Evolutionary conservation across 192 early-diverging fungal species (phyloP), one percentile per base, ranked within the genome.

Genomic region (Dimargaris cristalligena): DNA sequence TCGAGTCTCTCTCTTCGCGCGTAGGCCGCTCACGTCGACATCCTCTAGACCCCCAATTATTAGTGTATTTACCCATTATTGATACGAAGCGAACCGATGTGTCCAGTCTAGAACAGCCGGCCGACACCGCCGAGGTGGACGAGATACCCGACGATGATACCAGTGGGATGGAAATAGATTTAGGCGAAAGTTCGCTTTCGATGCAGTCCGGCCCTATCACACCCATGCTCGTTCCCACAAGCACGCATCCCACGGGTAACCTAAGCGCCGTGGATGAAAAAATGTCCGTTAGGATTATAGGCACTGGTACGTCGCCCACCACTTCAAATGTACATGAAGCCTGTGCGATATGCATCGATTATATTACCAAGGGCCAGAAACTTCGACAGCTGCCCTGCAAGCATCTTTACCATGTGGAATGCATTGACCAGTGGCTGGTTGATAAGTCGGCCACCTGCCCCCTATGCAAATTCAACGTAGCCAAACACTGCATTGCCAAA

Each of bases 401-500:
- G 0, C 74, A 76, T 31, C 34, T 60, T 2, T 76, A 70, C 64
- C 74, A 76, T 31, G 55, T 59, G 34, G 44, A 28, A 13, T 76
- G 74, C 25, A 68, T 76, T 31, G 74, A 76, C 34, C 65, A 64
- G 46, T 76, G 74, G 74, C 66, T 76, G 35, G 47, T 72, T 2
- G 61, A 44, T 38, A 69, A 76, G 44, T 70, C 67, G 18, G 67
- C 71, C 4, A 63, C 64, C 26, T 76, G 74, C 52, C 74, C 74
- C 13, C 49, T 76, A 11, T 76, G 74, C 41, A 76, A 71, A 16
- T 41, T 41, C 16, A 16, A 41, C 38, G 6, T 6, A 6, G 38
- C 38, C 38, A 16, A 6, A 6, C 16, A 41, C 38, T 41, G 38
- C 16, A 41, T 41, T 6, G 38, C 6, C 16, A 41, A 41, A 16